phyloP scores from a whole-genome alignment of 1,284 basidiomycete species.

The Heterobasidion parviporum region DNA sequence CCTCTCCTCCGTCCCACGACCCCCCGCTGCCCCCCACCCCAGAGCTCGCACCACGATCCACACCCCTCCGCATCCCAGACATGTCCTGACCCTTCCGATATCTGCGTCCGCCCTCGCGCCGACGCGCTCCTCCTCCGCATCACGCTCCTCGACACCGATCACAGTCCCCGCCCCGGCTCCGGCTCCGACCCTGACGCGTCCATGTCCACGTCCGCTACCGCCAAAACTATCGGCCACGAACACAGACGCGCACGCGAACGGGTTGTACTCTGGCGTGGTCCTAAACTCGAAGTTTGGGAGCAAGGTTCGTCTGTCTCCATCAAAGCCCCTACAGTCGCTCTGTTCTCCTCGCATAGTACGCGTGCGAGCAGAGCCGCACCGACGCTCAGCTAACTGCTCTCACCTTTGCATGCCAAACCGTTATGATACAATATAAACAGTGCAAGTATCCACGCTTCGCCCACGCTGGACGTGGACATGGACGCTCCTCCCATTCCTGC shows the following conservation, averaged over 20 bases:
- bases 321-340: background rate
- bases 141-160: conserved; percentile 13
- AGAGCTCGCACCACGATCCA: background rate
- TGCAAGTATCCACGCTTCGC: conserved; percentile 39
- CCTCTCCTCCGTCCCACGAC: conserved; percentile 28
- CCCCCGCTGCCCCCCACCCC: background rate
- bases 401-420: too few relatives aligned
- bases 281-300: conserved; percentile 55
- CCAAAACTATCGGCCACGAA: background rate
- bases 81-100: background rate
- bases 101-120: conserved; percentile 40
- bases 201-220: too few relatives aligned
- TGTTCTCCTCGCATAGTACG: background rate
- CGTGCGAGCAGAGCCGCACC: too few relatives aligned
- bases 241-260: background rate
- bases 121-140: conserved; percentile 20
- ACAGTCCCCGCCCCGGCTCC: conserved; percentile 3
- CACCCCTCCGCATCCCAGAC: background rate
- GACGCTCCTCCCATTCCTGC: background rate
- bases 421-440: conserved; percentile 22
- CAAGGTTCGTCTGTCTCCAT: conserved; percentile 39
- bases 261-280: conserved; percentile 61
- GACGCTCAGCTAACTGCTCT: too few relatives aligned
- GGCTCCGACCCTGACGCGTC: too few relatives aligned
- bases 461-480: conserved; percentile 25